phyloP scores from a whole-genome alignment of 768 basidiomycete genomes.

The Boletus barrowsii region DNA sequence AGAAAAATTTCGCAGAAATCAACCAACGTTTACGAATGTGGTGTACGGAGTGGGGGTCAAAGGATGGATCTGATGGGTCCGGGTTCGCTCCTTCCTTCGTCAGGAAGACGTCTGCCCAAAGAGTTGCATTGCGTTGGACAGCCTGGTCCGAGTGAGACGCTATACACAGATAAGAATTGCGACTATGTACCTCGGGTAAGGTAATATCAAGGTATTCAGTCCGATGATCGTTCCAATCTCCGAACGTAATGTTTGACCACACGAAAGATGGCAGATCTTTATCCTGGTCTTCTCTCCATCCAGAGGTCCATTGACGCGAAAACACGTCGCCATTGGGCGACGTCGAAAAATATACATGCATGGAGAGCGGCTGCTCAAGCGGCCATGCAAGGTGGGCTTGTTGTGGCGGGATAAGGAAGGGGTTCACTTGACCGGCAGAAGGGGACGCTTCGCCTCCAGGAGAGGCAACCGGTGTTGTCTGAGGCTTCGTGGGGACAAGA shows the following conservation, averaged over 20 bases:
- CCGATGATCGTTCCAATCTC: conserved; percentile 67
- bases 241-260: conserved; percentile 77
- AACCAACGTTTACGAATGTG: conserved; percentile 72
- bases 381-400: conserved; percentile 58
- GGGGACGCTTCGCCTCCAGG: conserved; percentile 19
- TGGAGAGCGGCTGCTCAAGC: conserved; percentile 56
- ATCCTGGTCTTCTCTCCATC: conserved; percentile 45
- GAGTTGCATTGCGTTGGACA: conserved; percentile 72
- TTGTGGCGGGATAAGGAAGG: conserved; percentile 51
- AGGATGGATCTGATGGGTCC: conserved; percentile 54
- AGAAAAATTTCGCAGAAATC: not conserved
- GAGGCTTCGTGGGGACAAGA: conserved; percentile 35
- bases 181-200: conserved; percentile 58
- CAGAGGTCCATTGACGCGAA: conserved; percentile 48
- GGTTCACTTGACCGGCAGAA: conserved; percentile 37
- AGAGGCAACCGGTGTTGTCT: conserved; percentile 28
- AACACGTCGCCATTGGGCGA: conserved; percentile 62
- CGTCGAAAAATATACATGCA: conserved; percentile 74
- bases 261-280: conserved; percentile 61
- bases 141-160: conserved; percentile 39
- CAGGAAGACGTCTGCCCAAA: conserved; percentile 84
- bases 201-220: conserved; percentile 55
- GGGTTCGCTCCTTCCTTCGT: conserved; percentile 63
- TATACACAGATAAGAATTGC: not conserved
- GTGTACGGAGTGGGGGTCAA: conserved; percentile 56